phyloP scores from a whole-genome alignment of 2,329 filamentous ascomycete genomes.

The Chrysoporthe cubensis region DNA sequence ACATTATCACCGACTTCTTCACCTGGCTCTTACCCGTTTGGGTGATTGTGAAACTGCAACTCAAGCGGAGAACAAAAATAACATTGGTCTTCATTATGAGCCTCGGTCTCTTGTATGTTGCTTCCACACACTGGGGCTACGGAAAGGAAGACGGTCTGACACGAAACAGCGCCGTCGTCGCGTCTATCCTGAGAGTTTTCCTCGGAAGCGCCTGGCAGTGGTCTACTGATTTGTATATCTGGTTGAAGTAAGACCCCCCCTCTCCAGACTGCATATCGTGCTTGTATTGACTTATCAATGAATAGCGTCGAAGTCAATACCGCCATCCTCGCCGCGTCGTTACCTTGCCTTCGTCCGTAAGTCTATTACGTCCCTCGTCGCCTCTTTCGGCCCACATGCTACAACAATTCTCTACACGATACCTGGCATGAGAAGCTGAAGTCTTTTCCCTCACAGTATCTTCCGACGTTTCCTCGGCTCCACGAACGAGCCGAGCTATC shows the following conservation, averaged over 20 bases:
- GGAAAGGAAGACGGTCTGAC: background rate
- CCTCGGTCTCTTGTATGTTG: slow-evolving; percentile 6
- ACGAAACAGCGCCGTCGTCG: slow-evolving; percentile 1
- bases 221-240: slow-evolving; percentile 10
- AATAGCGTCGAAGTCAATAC: slow-evolving; percentile 11
- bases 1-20: slow-evolving; percentile 13
- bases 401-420: background rate
- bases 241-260: slow-evolving; percentile 2
- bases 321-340: slow-evolving; percentile 9
- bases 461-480: slow-evolving; percentile 12
- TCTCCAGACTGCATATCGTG: background rate
- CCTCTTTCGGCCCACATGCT: background rate
- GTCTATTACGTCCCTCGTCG: background rate
- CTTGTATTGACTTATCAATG: background rate
- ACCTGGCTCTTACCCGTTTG: slow-evolving; percentile 5
- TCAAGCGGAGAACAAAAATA: slow-evolving; percentile 8
- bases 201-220: slow-evolving; percentile 4
- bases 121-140: background rate
- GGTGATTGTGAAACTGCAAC: slow-evolving; percentile 8
- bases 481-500: slow-evolving; percentile 13
- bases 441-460: background rate
- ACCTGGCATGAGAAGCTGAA: background rate
- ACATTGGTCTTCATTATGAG: slow-evolving; percentile 9
- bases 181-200: slow-evolving; percentile 11
- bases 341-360: slow-evolving; percentile 14